Evolutionary conservation across 2,329 filamentous ascomycete genomes (phyloP), one percentile per base, ranked within the genome.

Genomic region (Cercospora canescens): DNA sequence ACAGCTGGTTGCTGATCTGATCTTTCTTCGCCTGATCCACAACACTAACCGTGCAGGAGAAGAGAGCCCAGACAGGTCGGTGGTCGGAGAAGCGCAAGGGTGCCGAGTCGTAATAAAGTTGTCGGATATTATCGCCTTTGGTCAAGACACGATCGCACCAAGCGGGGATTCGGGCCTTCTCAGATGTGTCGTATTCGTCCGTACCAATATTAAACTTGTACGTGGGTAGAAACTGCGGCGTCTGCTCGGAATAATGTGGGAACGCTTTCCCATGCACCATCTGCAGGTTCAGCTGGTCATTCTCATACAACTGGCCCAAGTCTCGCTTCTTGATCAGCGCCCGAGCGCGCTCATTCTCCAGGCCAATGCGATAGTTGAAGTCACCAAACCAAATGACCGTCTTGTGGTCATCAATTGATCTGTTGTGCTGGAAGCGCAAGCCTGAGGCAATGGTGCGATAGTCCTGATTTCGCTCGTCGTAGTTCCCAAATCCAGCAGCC

Each of bases 361-460:
- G 84, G 1, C 94, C 94, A 73, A 99, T 96, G 18, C 95, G 90
- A 79, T 99, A 99, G 76, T 99, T 99, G 83, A 99, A 99, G 78
- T 99, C 95, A 5, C 95, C 95, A 48, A 97, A 86, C 94, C 95
- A 99, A 61, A 97, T 90, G 37, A 98, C 90, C 24, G 91, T 89
- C 70, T 91, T 93, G 76, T 99, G 95, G 76, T 98, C 91, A 73
- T 95, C 92, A 68, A 99, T 98, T 5, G 91, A 87, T 64, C 93
- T 85, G 74, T 97, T 97, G 62, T 93, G 87, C 78, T 97, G 94
- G 76, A 99, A 99, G 41, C 92, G 88, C 35, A 99, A 80, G 3
- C 95, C 95, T 67, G 91, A 87, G 71, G 91, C 90, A 67, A 97
- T 97, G 3, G 91, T 97, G 58, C 88, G 86, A 77, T 97, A 99